Evolutionary conservation across 192 early-diverging fungal genomes (phyloP).

Genomic region (Diversispora epigaea): DNA sequence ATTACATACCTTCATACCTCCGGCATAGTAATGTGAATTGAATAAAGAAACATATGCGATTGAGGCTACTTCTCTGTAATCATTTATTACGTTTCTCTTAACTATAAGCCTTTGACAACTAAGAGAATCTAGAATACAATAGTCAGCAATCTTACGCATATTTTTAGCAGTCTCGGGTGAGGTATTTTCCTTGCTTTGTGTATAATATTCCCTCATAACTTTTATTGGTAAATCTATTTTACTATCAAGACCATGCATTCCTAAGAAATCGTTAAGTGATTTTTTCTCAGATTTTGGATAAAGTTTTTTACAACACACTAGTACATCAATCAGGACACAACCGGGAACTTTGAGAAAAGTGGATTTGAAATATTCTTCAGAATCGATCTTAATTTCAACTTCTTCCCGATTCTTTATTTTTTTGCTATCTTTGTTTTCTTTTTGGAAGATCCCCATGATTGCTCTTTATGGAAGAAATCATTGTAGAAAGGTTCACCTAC

Average conservation of each 20-base stretch:
- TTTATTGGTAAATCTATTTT: not conserved
- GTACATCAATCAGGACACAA: not conserved
- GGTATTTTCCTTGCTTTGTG: not conserved
- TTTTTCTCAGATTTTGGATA: constrained; percentile 6
- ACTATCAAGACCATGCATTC: not conserved
- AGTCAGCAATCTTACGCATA: not conserved
- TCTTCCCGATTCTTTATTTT: constrained; percentile 3
- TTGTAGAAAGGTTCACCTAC: not conserved
- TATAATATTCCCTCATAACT: not conserved
- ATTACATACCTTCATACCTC: constrained; percentile 20
- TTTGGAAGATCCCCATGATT: not conserved
- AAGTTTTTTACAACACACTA: not conserved
- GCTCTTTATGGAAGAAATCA: not conserved
- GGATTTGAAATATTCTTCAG: not conserved
- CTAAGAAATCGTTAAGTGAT: not conserved
- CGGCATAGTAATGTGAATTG: not conserved
- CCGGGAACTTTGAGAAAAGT: not conserved
- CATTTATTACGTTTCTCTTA: constrained; percentile 11
- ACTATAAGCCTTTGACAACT: constrained; percentile 8
- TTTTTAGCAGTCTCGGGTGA: not conserved
- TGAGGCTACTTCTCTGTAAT: constrained; percentile 11
- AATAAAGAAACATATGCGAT: not conserved
- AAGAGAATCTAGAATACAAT: not conserved
- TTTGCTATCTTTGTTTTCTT: not conserved
- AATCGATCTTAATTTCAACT: not conserved